Conservation (phyloP, 768 basidiomycete genomes). For the Lactarius sp. region DNA sequence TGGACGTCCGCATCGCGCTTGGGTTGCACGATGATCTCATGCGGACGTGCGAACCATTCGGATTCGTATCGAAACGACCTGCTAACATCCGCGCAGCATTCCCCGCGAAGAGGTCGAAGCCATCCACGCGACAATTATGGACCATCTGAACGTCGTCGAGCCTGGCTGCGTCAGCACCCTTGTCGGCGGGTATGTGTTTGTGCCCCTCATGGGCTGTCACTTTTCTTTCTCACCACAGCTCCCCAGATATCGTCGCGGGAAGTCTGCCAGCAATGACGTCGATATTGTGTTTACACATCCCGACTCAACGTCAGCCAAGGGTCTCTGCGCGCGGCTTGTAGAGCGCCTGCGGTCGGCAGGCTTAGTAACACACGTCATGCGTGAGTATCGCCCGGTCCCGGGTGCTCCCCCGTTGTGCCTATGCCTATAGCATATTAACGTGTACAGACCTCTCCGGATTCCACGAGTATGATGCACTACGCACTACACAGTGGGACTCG, state of each 20-base stretch:
- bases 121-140: slow-evolving; percentile 63
- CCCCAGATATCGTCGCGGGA: slow-evolving; percentile 78
- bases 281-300: slow-evolving; percentile 86
- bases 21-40: slow-evolving; percentile 54
- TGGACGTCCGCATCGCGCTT: slow-evolving; percentile 51
- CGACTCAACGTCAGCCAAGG: slow-evolving; percentile 49
- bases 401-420: background rate
- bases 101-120: slow-evolving; percentile 72
- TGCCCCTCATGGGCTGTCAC: background rate
- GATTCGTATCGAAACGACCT: background rate
- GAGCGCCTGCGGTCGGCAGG: slow-evolving; percentile 52
- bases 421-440: background rate
- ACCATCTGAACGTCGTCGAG: slow-evolving; percentile 57
- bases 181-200: slow-evolving; percentile 60
- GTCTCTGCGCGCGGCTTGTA: slow-evolving; percentile 57
- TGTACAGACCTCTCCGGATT: slow-evolving; percentile 55
- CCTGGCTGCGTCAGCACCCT: slow-evolving; percentile 70
- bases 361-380: slow-evolving; percentile 78
- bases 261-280: slow-evolving; percentile 74
- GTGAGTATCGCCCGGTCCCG: slow-evolving; percentile 41
- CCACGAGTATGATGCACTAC: slow-evolving; percentile 48
- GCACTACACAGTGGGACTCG: slow-evolving; percentile 65
- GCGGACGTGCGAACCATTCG: slow-evolving; percentile 35
- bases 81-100: slow-evolving; percentile 43
- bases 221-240: background rate